Base-by-base conservation (phyloP, 495 filamentous ascomycete genomes). In the Xanthoparmelia taractica region DNA sequence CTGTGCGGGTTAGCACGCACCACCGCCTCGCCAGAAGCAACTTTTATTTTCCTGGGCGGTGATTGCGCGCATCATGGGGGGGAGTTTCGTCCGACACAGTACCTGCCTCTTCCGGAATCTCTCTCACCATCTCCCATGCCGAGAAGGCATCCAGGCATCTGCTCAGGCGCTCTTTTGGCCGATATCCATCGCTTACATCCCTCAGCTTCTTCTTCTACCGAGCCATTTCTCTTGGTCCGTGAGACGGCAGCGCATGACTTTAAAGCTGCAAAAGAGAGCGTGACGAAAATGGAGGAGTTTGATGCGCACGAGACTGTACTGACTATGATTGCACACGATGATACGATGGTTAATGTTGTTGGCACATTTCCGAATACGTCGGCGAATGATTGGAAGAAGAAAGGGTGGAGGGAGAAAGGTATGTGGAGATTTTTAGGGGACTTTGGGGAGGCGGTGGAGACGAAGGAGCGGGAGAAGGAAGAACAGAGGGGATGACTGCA, bases 361-460 rank as follows among this genome's bases (percentile, higher is more conserved):
- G 80, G 80, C 8, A 74, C 80, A 54, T 84, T 79, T 57, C 83
- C 83, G 1, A 67, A 73, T 41, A 72, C 59, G 10, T 38, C 8
- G 60, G 75, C 77, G 3, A 82, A 85, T 68, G 72, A 70, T 0
- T 87, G 80, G 71, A 72, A 72, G 61, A 52, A 75, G 57, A 77
- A 81, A 64, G 79, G 74, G 13, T 85, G 79, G 79, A 73, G 74
- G 25, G 65, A 76, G 55, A 72, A 80, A 61, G 68, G 67, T 1
- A 63, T 73, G 29, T 86, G 83, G 84, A 63, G 69, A 62, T 86
- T 86, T 67, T 66, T 86, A 57, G 74, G 72, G 34, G 80, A 85
- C 63, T 84, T 84, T 68, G 75, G 59, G 58, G 15, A 57, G 38
- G 63, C 63, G 33, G 63, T 65, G 20, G 29, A 54, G 48, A 15